Evolutionary conservation across 192 early-diverging fungal genomes (phyloP).

Genomic region (Spizellomyces sp.): DNA sequence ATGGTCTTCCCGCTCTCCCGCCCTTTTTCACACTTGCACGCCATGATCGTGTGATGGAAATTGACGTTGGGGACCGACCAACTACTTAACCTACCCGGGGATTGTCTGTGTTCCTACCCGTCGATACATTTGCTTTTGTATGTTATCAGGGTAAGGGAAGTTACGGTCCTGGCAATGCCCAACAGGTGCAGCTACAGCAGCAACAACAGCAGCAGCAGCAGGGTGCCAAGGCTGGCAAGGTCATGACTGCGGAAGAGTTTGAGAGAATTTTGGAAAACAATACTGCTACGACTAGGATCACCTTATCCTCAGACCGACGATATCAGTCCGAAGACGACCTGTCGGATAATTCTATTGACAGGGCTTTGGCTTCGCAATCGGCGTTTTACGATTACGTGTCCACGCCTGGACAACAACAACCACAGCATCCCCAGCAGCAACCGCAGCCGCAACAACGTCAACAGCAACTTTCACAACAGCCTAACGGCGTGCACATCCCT

Average conservation of each 20-base stretch:
- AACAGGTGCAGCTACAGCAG: no score
- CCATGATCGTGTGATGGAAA: no score
- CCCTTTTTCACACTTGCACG: no score
- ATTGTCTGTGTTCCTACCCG: no score
- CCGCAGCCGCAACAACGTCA: slow-evolving; percentile 14
- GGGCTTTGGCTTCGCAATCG: no score
- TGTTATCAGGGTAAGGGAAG: no score
- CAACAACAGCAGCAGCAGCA: background rate
- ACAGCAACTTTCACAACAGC: slow-evolving; percentile 4
- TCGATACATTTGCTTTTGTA: no score
- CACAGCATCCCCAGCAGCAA: slow-evolving; percentile 3
- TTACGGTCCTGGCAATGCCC: no score
- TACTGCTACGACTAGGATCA: slow-evolving; percentile 21
- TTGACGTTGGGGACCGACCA: no score
- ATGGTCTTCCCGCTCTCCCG: no score
- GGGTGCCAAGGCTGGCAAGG: slow-evolving; percentile 9
- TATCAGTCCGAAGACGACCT: background rate
- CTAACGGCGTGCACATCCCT: slow-evolving; percentile 4
- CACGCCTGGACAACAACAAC: background rate
- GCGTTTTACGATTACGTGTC: no score
- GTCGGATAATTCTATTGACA: background rate
- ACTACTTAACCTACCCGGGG: no score
- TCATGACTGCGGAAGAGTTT: slow-evolving; percentile 25
- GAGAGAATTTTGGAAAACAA: slow-evolving; percentile 17
- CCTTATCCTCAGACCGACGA: slow-evolving; percentile 16